Base-by-base conservation (phyloP, 2,329 filamentous ascomycete genomes). In the Nannizziopsis arthrosporioides region DNA sequence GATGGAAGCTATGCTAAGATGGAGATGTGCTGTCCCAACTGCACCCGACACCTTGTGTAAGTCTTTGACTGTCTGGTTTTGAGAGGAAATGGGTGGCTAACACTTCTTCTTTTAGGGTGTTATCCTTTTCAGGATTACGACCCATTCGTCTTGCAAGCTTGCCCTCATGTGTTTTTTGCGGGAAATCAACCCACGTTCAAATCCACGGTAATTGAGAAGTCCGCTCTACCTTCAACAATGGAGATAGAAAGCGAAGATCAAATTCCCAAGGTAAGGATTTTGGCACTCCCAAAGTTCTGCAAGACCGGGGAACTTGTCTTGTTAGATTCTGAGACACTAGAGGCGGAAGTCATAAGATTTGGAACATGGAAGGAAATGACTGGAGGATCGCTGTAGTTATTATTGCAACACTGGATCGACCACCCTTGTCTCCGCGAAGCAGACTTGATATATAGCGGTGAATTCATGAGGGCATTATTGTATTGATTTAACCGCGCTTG, bases 41-140 rank as follows among this genome's bases (percentile, higher is more conserved):
- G 92, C 92, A 1, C 92, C 93, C 0, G 93, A 98, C 66, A 98
- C 93, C 0, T 63, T 98, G 38, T 94, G 88, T 90, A 73, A 73
- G 84, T 72, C 49, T 19, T 34, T 39, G n/a, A 10, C 22, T 4
- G 22, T 27, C 3, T 7, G 4, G 3, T 4, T 7, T 27, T 27
- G 22, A 27, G 22, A 27, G 30, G 14, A 22, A 17, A 10, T 14
- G n/a, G 11, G 10, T 2, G 49, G 61, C 40, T 30, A 49, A 50
- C 35, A 5, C n/a, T 12, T 42, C 9, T 35, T 2, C 18, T 22
- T 17, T 12, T 51, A 89, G 86, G 86, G 85, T 89, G 85, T 61
- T 98, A 96, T 61, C 92, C 92, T 0, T 98, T 94, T 67, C 89
- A 96, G 66, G 85, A 92, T 14, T 78, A 87, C 43, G 93, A 98